Percentiles rank a stretch among this genome's conserved stretches.
These are phyloP conservation scores for Botrytis paeoniae DNA, from an alignment of 2,329 filamentous ascomycete genomes.

Conservation along the genomic window DNA sequence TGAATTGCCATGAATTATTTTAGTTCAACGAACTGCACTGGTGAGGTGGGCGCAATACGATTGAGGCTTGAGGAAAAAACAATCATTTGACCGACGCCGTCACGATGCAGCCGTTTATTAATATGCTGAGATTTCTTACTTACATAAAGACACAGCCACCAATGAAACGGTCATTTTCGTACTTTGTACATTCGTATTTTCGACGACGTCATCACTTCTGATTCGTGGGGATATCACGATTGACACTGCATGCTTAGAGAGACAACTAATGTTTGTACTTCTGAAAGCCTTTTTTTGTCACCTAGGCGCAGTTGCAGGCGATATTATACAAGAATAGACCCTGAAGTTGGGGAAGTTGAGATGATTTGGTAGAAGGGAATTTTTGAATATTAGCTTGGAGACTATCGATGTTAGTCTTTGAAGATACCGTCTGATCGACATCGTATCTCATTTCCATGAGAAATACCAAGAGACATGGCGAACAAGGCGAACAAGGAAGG, in stretches of 20 bases:
- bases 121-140: background rate
- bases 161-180: background rate
- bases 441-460: constrained; percentile 3
- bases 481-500: background rate
- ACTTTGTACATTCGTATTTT: background rate
- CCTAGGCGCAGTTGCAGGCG: constrained; percentile 3
- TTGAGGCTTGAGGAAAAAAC: background rate
- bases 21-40: background rate
- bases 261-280: background rate
- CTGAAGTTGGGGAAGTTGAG: background rate
- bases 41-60: background rate
- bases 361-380: background rate
- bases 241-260: background rate
- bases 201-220: background rate
- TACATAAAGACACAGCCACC: constrained; percentile 1
- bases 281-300: background rate
- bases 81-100: constrained; percentile 1
- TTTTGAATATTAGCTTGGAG: background rate
- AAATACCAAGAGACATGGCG: background rate
- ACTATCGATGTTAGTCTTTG: constrained; percentile 3
- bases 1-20: background rate
- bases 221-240: constrained; percentile 8
- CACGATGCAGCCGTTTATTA: background rate
- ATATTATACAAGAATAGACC: background rate
- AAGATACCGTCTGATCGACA: background rate